Evolutionary conservation across 2,329 filamentous ascomycete genomes (phyloP).

Genomic region (Periconia macrospinosa): DNA sequence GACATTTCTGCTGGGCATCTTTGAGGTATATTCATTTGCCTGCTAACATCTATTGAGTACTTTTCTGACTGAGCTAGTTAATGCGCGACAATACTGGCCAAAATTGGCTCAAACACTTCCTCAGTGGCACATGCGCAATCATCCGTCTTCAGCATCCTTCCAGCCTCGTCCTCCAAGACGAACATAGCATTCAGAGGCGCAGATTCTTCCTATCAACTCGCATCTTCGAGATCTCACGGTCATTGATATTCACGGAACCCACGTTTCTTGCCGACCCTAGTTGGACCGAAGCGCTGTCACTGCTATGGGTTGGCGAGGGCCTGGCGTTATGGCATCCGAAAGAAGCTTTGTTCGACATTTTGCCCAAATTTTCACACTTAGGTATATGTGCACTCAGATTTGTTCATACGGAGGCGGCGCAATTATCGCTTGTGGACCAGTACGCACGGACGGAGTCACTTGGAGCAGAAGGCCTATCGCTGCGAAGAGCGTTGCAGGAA

Average conservation of each 20-base stretch:
- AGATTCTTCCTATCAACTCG: slow-evolving; percentile 28
- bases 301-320: slow-evolving; percentile 17
- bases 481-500: slow-evolving; percentile 16
- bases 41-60: background rate
- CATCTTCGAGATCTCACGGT: slow-evolving; percentile 30
- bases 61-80: slow-evolving; percentile 13
- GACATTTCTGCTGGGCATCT: slow-evolving; percentile 27
- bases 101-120: slow-evolving; percentile 31
- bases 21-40: slow-evolving; percentile 19
- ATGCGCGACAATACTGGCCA: slow-evolving; percentile 29
- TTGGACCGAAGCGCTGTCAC: slow-evolving; percentile 20
- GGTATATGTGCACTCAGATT: slow-evolving; percentile 17
- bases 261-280: slow-evolving; percentile 22
- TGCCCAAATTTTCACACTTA: slow-evolving; percentile 23
- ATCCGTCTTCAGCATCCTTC: slow-evolving; percentile 22
- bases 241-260: slow-evolving; percentile 26
- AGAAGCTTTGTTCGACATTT: slow-evolving; percentile 28
- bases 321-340: slow-evolving; percentile 23
- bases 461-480: slow-evolving; percentile 19
- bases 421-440: background rate
- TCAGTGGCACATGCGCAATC: slow-evolving; percentile 29
- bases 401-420: slow-evolving; percentile 1
- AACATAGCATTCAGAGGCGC: slow-evolving; percentile 11
- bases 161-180: slow-evolving; percentile 5
- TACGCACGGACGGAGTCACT: slow-evolving; percentile 5